Evolutionary conservation across 163 green algal genomes (phyloP).

Genomic region (Volvox carteri): DNA sequence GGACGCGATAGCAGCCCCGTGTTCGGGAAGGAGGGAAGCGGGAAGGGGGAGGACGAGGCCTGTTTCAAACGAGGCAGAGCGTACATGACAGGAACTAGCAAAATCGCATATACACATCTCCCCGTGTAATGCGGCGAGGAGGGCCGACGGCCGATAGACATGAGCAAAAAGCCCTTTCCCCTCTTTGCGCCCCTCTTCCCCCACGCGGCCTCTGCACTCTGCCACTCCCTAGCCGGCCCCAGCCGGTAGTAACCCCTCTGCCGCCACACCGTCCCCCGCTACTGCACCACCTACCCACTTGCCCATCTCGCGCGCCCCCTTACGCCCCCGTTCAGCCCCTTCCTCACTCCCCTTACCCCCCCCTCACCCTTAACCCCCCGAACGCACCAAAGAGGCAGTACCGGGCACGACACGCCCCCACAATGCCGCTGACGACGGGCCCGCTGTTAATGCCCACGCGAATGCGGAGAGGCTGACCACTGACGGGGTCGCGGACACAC

Average conservation of each 20-base stretch:
- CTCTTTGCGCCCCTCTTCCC: background rate
- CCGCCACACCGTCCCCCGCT: background rate
- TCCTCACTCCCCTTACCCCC: background rate
- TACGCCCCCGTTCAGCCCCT: background rate
- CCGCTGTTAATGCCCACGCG: slow-evolving; percentile 58
- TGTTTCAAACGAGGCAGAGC: too few species aligned
- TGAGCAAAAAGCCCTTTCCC: too few species aligned
- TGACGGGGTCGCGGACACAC: slow-evolving; percentile 25
- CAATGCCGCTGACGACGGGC: slow-evolving; percentile 52
- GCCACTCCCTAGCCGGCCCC: background rate
- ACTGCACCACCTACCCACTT: background rate
- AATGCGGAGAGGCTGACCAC: slow-evolving; percentile 43
- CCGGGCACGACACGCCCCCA: slow-evolving; percentile 49
- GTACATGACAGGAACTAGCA: too few species aligned
- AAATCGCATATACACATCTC: too few species aligned
- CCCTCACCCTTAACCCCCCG: too few species aligned
- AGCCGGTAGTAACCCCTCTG: too few species aligned
- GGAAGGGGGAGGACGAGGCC: too few species aligned
- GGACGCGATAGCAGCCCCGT: too few species aligned
- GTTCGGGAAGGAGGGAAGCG: too few species aligned
- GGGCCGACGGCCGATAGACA: too few species aligned
- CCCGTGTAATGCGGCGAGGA: too few species aligned
- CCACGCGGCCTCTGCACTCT: background rate
- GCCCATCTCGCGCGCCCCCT: background rate
- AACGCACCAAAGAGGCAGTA: slow-evolving; percentile 65